Evolutionary conservation across 257 asterid species (phyloP), one percentile per base, ranked within the genome.

Genomic region (Buddleja alternifolia): DNA sequence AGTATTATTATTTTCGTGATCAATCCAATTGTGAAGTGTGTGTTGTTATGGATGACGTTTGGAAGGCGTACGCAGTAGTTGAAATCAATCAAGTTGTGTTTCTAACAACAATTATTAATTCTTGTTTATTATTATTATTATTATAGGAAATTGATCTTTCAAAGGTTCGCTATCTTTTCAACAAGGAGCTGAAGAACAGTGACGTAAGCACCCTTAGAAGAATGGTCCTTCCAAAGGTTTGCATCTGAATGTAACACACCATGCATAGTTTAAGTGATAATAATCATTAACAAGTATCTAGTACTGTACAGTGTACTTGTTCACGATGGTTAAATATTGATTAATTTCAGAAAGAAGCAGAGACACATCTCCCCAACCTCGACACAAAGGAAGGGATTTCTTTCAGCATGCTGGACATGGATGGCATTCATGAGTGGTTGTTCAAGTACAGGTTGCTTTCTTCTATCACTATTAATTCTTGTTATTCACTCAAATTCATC

Each of bases 141-240:
- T n/a, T 66, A 44, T 55, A 80, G 88, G 85, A 41, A 29, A 69
- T 80, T 48, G 84, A 77, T 73, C 21, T 51, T 9, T 46, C 78
- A 1, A 85, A 80, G 60, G 60, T 85, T 4, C 41, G 47, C 15
- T 82, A 69, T 76, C 86, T 85, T 44, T 82, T 85, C 81, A 82
- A 77, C 73, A 85, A 85, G 77, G 84, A 80, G 72, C 88, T 85
- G 15, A 78, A 70, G 80, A 85, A 85, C 72, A 85, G 84, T 6
- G 86, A 85, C 9, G 84, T 80, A 6, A 68, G 85, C 37, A 63
- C 66, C 62, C 81, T 82, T 12, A 71, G 85, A 32, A 63, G 90
- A 60, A 75, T 85, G 79, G 69, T 85, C 63, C 84, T 85, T 60
- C 88, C 90, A 1, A 85, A 85, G 90, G 90, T 84, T 40, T 34